These are phyloP conservation scores for California macrophylla DNA, from an alignment of 441 rosid genomes.

Conservation along the genomic window DNA sequence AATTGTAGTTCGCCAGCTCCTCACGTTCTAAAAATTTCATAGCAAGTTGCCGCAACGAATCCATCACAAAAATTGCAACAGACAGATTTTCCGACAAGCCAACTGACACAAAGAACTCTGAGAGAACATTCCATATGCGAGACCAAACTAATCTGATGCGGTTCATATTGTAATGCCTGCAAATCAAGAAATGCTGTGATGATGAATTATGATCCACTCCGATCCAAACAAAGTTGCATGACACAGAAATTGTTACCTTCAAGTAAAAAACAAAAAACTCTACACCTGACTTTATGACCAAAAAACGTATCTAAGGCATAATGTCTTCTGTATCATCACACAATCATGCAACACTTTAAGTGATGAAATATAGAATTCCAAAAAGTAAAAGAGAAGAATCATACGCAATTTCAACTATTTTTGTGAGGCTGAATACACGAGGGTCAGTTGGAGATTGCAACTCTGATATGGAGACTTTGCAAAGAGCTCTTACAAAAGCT, in stretches of 20 bases:
- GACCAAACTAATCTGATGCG: conserved; percentile 98
- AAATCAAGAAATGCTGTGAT: conserved; percentile 13
- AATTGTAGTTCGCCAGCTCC: conserved; percentile 94
- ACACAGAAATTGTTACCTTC: background rate
- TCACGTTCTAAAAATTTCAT: conserved; percentile 98
- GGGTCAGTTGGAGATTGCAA: conserved; percentile 97
- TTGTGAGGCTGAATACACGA: conserved; percentile 95
- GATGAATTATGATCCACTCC: background rate
- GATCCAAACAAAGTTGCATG: background rate
- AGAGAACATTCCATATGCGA: conserved; percentile 89
- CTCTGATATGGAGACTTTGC: conserved; percentile 90
- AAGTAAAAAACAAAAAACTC: background rate
- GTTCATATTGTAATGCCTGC: conserved; percentile 98
- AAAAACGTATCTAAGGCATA: background rate
- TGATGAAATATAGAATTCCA: background rate
- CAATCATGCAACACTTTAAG: background rate
- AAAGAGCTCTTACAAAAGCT: conserved; percentile 87
- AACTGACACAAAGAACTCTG: conserved; percentile 95
- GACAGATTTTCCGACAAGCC: conserved; percentile 96
- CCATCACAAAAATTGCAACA: conserved; percentile 97
- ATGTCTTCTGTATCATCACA: background rate
- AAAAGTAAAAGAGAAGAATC: conserved; percentile 22
- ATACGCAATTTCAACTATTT: conserved; percentile 97
- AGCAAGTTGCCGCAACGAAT: conserved; percentile 91
- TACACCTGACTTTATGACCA: background rate